These are phyloP conservation scores for Haplosporangium gracile DNA, from an alignment of 192 early-diverging fungal species.

Conservation along the genomic window DNA sequence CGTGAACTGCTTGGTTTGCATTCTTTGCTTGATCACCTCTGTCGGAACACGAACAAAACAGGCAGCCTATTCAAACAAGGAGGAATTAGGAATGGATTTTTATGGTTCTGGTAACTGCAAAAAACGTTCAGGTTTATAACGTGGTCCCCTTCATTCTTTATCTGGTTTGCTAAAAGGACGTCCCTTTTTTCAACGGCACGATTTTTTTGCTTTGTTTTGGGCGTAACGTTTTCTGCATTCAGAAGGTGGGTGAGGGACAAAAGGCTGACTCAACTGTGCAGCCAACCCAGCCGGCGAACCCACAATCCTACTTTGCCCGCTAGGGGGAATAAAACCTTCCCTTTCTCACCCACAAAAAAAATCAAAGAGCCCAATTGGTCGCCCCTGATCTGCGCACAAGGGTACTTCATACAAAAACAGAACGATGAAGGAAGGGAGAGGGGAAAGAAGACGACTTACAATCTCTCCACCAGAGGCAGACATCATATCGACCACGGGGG, in stretches of 20 bases:
- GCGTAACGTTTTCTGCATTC: too few species aligned
- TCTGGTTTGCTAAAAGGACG: not conserved
- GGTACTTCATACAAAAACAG: not conserved
- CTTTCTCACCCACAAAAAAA: constrained; percentile 4
- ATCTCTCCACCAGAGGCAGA: constrained; percentile 93
- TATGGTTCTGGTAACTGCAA: too few species aligned
- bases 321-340: not conserved
- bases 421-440: not conserved
- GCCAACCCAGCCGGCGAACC: not conserved
- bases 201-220: too few species aligned
- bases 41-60: constrained; percentile 95
- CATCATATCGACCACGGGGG: constrained; percentile 85
- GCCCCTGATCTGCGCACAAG: constrained; percentile 6
- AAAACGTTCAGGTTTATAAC: not conserved
- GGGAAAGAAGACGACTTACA: constrained; percentile 58
- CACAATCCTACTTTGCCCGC: constrained; percentile 7
- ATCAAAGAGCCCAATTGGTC: constrained; percentile 17
- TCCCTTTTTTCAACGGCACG: not conserved
- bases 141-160: not conserved
- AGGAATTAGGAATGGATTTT: not conserved
- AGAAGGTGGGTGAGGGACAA: not conserved
- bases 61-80: constrained; percentile 69
- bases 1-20: constrained; percentile 89
- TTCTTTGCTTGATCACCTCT: constrained; percentile 95
- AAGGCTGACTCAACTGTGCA: not conserved